Evolutionary conservation across 768 basidiomycete genomes (phyloP).

Genomic region (Tylopilus cervinicoccineus): DNA sequence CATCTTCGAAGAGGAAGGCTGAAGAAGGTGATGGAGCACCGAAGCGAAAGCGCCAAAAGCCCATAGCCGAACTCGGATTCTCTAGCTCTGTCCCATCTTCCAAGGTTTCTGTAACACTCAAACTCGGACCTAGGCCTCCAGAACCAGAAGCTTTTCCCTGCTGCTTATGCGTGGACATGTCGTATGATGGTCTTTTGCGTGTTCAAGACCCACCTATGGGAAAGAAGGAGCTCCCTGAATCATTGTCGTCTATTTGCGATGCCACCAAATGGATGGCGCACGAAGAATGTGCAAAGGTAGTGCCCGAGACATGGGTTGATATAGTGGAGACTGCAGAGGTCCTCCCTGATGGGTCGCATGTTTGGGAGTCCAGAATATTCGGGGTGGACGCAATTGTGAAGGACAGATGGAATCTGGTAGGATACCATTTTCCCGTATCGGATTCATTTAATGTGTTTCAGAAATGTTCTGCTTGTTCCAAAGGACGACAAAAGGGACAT

Average conservation of each 20-base stretch:
- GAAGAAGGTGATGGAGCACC: slow-evolving; percentile 25
- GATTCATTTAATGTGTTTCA: slow-evolving; percentile 28
- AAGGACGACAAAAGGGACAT: slow-evolving; percentile 58
- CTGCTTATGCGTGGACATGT: slow-evolving; percentile 60
- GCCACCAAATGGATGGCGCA: slow-evolving; percentile 68
- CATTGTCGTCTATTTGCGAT: slow-evolving; percentile 20
- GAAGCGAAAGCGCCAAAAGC: slow-evolving; percentile 28
- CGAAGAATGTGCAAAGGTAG: slow-evolving; percentile 69
- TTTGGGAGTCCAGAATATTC: slow-evolving; percentile 57
- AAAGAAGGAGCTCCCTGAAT: slow-evolving; percentile 48
- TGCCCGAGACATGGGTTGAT: slow-evolving; percentile 94
- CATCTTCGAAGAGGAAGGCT: slow-evolving; percentile 39
- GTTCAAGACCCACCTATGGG: slow-evolving; percentile 66
- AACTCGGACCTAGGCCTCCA: slow-evolving; percentile 58
- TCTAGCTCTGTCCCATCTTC: slow-evolving; percentile 12
- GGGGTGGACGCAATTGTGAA: slow-evolving; percentile 87
- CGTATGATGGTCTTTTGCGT: slow-evolving; percentile 50
- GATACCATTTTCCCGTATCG: slow-evolving; percentile 22
- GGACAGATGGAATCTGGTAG: slow-evolving; percentile 89
- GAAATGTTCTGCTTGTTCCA: slow-evolving; percentile 91
- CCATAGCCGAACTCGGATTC: slow-evolving; percentile 1
- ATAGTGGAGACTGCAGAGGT: slow-evolving; percentile 42
- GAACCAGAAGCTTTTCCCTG: slow-evolving; percentile 59
- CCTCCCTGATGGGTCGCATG: slow-evolving; percentile 29
- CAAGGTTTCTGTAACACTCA: slow-evolving; percentile 59